Evolutionary conservation across 2,329 filamentous ascomycete genomes (phyloP), one percentile per base, ranked within the genome.

Genomic region (Cordyceps tenuipes): DNA sequence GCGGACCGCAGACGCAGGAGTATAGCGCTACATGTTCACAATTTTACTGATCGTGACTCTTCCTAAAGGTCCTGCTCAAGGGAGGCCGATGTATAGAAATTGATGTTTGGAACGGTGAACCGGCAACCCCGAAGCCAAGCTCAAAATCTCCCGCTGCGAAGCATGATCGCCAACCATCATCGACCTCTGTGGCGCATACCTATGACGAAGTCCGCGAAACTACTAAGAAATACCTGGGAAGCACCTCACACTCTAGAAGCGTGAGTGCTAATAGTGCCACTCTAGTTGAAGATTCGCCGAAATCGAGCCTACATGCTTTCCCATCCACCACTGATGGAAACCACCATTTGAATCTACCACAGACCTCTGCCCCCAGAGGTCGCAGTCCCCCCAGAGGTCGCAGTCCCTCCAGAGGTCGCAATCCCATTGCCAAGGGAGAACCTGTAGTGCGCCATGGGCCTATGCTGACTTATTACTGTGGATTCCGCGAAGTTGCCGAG

Each of bases 11-110:
- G 39, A 21, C 9, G 19, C 17, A 21, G 17, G 19, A 46, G 10
- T n/a, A 46, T 21, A 6, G n/a, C 23, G 19, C 43, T 6, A 23
- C 4, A n/a, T 17, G n/a, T 3, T 29, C 7, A 29, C 43, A 12
- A 3, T 21, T 23, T 36, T 31, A 13, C 46, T 50, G 5, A 58
- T 34, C 15, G 3, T 5, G 36, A 10, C 51, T 46, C n/a, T 41
- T 19, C 17, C 31, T 58, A 66, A 47, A 90, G 82, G 87, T 89
- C 13, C 83, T 97, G 13, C 78, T 83, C 41, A 82, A 85, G 56
- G 89, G 90, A 52, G 96, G 92, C 68, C 85, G 92, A 63, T 97
- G 91, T 68, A 91, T 97, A 51, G 92, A 97, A 71, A 94, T 97
- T 59, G 93, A 97, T 69, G 91, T 97, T 3, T 96, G 92, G 89